phyloP scores from a whole-genome alignment of 768 basidiomycete genomes.

The Cubamyces sp. region DNA sequence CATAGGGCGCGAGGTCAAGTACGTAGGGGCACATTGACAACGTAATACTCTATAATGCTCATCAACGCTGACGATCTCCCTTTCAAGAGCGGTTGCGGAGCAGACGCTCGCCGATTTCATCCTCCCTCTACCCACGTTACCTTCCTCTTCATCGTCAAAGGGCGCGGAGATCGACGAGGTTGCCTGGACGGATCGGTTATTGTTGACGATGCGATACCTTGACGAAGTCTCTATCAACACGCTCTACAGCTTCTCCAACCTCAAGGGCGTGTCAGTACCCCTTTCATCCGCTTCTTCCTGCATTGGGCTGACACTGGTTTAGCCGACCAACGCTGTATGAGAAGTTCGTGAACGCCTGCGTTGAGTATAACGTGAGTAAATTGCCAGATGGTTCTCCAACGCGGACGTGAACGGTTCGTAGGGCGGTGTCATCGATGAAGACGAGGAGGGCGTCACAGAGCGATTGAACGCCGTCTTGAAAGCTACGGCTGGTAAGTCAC shows the following conservation, averaged over 20 bases:
- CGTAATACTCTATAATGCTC: neutral
- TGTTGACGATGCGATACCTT: constrained; percentile 72
- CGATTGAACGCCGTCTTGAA: constrained; percentile 59
- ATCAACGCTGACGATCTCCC: neutral
- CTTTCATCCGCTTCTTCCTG: neutral
- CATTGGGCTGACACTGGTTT: neutral
- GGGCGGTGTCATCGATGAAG: constrained; percentile 90
- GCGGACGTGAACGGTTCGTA: constrained; percentile 36
- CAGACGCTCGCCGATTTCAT: constrained; percentile 73
- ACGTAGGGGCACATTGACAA: constrained; percentile 20
- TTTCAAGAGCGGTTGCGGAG: constrained; percentile 61
- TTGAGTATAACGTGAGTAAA: constrained; percentile 80
- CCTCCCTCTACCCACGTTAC: constrained; percentile 70
- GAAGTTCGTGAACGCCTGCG: constrained; percentile 71
- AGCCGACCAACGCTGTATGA: constrained; percentile 73
- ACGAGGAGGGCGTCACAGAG: constrained; percentile 65
- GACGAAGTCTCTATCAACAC: constrained; percentile 59
- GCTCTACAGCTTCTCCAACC: constrained; percentile 61
- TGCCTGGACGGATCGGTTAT: constrained; percentile 83
- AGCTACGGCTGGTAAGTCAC: constrained; percentile 60
- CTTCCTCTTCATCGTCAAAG: constrained; percentile 46
- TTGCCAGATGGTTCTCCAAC: neutral
- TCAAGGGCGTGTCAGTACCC: constrained; percentile 62
- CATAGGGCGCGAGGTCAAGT: constrained; percentile 64
- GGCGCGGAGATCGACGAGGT: constrained; percentile 71